Conservation (phyloP, 2,329 filamentous ascomycete genomes). For the Cryphonectria naterciae region DNA sequence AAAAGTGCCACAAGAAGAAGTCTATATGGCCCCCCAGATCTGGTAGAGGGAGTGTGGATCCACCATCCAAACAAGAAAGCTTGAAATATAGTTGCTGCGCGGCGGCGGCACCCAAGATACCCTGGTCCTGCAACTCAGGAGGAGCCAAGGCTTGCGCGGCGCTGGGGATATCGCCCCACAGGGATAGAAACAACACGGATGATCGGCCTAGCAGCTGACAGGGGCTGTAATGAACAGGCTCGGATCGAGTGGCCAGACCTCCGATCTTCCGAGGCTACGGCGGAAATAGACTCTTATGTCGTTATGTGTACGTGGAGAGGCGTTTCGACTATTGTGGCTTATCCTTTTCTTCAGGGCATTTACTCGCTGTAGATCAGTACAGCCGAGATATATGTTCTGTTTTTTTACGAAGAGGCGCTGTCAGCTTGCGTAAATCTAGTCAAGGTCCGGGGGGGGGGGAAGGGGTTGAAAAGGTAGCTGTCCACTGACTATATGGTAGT, state of each 20-base stretch:
- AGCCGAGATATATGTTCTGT: constrained; percentile 14
- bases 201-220: constrained; percentile 29
- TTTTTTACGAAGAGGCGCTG: neutral
- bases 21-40: constrained; percentile 27
- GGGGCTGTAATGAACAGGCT: constrained; percentile 25
- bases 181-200: constrained; percentile 27
- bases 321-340: neutral
- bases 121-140: constrained; percentile 31
- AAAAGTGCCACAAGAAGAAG: constrained; percentile 17
- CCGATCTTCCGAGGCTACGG: constrained; percentile 16
- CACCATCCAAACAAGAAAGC: constrained; percentile 27
- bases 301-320: neutral
- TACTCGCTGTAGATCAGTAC: neutral
- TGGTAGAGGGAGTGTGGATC: constrained; percentile 24
- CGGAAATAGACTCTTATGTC: constrained; percentile 16
- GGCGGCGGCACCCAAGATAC: constrained; percentile 30
- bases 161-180: constrained; percentile 30
- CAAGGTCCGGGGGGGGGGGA: neutral
- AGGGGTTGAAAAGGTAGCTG: neutral
- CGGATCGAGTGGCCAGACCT: constrained; percentile 17
- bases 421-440: neutral
- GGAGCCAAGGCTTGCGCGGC: constrained; percentile 31
- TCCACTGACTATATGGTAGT: neutral
- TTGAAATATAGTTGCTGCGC: constrained; percentile 28
- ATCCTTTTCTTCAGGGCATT: neutral